Evolutionary conservation across 2,329 filamentous ascomycete species (phyloP).

Genomic region (Nakataea oryzae): DNA sequence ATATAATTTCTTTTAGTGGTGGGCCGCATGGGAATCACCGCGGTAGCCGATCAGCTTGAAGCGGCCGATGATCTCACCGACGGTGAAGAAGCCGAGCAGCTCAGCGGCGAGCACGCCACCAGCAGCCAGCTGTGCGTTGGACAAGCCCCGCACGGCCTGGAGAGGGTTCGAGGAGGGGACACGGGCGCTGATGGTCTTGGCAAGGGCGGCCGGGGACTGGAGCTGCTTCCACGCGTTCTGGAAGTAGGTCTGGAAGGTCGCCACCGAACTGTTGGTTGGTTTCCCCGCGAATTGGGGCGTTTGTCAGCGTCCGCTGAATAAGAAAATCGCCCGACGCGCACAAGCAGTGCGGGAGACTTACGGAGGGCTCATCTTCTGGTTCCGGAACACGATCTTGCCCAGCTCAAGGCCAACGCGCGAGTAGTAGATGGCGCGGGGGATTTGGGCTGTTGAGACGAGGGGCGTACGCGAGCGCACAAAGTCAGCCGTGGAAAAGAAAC

Average conservation of each 20-base stretch:
- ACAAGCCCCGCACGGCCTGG: conserved; percentile 54
- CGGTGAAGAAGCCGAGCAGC: conserved; percentile 90
- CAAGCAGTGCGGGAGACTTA: conserved; percentile 42
- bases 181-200: conserved; percentile 35
- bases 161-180: conserved; percentile 10
- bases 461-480: not conserved
- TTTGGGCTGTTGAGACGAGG: conserved; percentile 51
- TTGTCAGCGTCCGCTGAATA: not conserved
- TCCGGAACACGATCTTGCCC: conserved; percentile 74
- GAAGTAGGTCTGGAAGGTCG: conserved; percentile 81
- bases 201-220: conserved; percentile 54
- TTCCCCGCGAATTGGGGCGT: not conserved
- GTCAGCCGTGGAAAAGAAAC: not conserved
- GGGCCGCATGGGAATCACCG: conserved; percentile 50
- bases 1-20: conserved; percentile 37
- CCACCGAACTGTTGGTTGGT: conserved; percentile 46
- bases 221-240: conserved; percentile 61
- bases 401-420: conserved; percentile 81
- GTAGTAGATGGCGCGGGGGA: conserved; percentile 86
- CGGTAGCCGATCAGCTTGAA: conserved; percentile 93
- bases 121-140: conserved; percentile 57
- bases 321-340: not conserved
- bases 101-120: conserved; percentile 76
- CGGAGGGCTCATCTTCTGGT: conserved; percentile 90
- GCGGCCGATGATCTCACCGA: conserved; percentile 92